Evolutionary conservation across 768 basidiomycete genomes (phyloP).

Genomic region (Amanita subjunquillea): DNA sequence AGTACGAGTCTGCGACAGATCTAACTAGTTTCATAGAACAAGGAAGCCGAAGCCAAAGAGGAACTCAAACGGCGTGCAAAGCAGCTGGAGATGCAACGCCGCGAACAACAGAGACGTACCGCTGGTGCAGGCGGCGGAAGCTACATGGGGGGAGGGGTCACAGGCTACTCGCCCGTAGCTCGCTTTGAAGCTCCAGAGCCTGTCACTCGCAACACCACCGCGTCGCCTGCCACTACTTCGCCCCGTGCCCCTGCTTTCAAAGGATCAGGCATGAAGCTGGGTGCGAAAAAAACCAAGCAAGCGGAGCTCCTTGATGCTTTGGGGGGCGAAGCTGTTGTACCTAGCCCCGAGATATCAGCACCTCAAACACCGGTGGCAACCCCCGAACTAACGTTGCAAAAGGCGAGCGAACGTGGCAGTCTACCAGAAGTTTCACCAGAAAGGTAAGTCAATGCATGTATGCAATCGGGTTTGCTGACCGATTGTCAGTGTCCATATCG

Average conservation of each 20-base stretch:
- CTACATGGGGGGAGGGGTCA: constrained; percentile 56
- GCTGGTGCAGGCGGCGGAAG: constrained; percentile 37
- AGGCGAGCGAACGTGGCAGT: constrained; percentile 40
- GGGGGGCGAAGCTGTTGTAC: constrained; percentile 49
- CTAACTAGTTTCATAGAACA: constrained; percentile 50
- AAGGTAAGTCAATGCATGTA: constrained; percentile 35
- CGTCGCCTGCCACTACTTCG: constrained; percentile 31
- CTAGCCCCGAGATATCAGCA: constrained; percentile 28
- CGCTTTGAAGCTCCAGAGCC: constrained; percentile 60
- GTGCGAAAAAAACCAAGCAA: constrained; percentile 84
- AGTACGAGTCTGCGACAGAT: background rate
- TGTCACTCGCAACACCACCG: constrained; percentile 23
- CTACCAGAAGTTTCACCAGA: constrained; percentile 69
- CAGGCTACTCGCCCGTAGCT: constrained; percentile 57
- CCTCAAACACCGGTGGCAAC: constrained; percentile 35
- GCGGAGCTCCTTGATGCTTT: constrained; percentile 82
- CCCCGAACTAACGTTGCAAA: constrained; percentile 34
- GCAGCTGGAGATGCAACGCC: constrained; percentile 94
- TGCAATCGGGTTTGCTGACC: background rate
- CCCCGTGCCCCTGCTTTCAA: constrained; percentile 81
- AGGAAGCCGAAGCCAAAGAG: constrained; percentile 98
- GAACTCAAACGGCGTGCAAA: constrained; percentile 97
- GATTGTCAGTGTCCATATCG: constrained; percentile 65
- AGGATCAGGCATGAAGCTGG: constrained; percentile 92
- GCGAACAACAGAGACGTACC: constrained; percentile 82